phyloP scores from a whole-genome alignment of 2,329 filamentous ascomycete species.

The Elsinoe australis region DNA sequence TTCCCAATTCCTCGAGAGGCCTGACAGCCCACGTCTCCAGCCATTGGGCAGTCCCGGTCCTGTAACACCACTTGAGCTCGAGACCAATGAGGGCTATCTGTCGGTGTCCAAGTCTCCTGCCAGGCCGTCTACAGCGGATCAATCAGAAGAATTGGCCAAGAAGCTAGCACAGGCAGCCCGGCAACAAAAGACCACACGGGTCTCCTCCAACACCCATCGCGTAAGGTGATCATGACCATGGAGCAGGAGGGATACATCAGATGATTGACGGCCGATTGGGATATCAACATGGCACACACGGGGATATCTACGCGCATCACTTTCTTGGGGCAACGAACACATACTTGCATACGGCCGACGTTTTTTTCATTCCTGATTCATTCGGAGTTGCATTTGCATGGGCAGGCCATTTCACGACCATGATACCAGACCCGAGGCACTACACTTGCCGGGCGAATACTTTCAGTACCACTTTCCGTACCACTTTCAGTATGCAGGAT shows the following conservation, averaged over 20 bases:
- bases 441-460: neutral
- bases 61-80: conserved; percentile 47
- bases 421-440: conserved; percentile 3
- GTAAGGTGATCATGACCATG: neutral
- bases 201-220: conserved; percentile 1
- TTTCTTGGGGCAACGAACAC: too few species aligned
- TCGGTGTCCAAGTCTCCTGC: conserved; percentile 32
- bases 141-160: conserved; percentile 39
- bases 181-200: conserved; percentile 9
- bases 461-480: too few species aligned
- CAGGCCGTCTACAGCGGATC: conserved; percentile 17
- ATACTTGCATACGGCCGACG: neutral
- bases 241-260: neutral
- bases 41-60: conserved; percentile 46
- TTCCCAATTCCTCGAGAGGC: conserved; percentile 29
- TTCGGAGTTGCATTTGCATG: conserved; percentile 1
- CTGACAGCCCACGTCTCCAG: conserved; percentile 41
- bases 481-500: conserved; percentile 1
- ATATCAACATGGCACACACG: too few species aligned
- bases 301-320: conserved; percentile 3
- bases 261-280: too few species aligned
- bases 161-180: conserved; percentile 34
- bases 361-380: neutral
- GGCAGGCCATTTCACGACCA: conserved; percentile 7
- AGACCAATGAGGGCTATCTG: conserved; percentile 39